Percentiles rank a stretch among this genome's conserved stretches.
These are phyloP conservation scores for Aspergillus udagawae DNA, from an alignment of 2,329 filamentous ascomycete genomes.

Conservation along the genomic window DNA sequence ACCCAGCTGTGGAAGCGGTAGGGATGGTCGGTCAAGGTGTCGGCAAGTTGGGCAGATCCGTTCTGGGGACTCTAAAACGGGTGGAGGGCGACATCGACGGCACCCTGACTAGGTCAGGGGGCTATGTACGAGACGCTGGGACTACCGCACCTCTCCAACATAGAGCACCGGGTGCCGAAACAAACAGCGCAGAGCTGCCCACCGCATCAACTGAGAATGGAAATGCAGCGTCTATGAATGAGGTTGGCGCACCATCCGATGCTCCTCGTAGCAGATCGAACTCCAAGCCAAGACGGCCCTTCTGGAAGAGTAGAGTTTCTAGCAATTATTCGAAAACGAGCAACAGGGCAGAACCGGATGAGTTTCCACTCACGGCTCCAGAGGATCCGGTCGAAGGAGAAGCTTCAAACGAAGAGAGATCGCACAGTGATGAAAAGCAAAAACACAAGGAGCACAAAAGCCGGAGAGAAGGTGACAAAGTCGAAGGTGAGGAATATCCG, in stretches of 20 bases:
- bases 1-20: conserved; percentile 50
- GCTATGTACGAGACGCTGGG: conserved; percentile 24
- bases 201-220: background rate
- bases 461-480: conserved; percentile 23
- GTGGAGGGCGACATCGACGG: conserved; percentile 35
- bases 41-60: conserved; percentile 42
- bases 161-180: background rate
- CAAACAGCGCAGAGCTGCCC: background rate
- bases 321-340: conserved; percentile 26
- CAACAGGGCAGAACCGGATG: conserved; percentile 25
- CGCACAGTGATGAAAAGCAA: conserved; percentile 2
- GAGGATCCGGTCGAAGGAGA: conserved; percentile 20
- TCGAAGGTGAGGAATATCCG: conserved; percentile 51
- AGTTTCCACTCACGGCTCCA: conserved; percentile 35
- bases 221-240: background rate
- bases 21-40: conserved; percentile 50
- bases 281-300: conserved; percentile 23
- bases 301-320: conserved; percentile 31
- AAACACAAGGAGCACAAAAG: conserved; percentile 7
- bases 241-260: conserved; percentile 1
- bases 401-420: background rate
- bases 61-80: conserved; percentile 42
- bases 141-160: conserved; percentile 6
- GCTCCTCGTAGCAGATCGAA: background rate
- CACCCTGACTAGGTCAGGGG: conserved; percentile 31